Evolutionary conservation across 2,329 filamentous ascomycete species (phyloP).

Genomic region (Diaporthe batatas): DNA sequence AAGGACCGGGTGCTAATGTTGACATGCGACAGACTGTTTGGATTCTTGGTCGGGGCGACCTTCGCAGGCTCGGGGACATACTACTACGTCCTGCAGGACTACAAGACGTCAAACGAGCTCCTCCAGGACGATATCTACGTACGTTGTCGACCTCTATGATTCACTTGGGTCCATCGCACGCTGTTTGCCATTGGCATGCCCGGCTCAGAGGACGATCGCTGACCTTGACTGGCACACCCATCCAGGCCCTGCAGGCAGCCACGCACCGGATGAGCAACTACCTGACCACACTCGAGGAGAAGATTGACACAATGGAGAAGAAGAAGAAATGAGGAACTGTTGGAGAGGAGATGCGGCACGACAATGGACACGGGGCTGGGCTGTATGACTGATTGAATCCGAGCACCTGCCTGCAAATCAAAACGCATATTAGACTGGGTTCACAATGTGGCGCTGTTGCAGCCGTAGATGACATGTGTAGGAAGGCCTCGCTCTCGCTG

Average conservation of each 20-base stretch:
- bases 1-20: not conserved
- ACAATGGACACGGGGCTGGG: not conserved
- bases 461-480: not conserved
- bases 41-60: conserved; percentile 88
- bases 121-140: conserved; percentile 97
- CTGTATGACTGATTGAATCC: not conserved
- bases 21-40: conserved; percentile 77
- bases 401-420: not conserved
- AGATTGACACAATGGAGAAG: conserved; percentile 74
- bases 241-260: conserved; percentile 85
- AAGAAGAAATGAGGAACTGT: conserved; percentile 71
- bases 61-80: conserved; percentile 86
- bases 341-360: not conserved
- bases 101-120: conserved; percentile 92
- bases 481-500: too few species aligned
- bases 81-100: conserved; percentile 93
- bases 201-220: conserved; percentile 11
- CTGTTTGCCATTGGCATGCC: too few species aligned
- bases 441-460: not conserved
- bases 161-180: not conserved
- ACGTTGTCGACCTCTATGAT: conserved; percentile 65
- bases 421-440: not conserved
- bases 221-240: conserved; percentile 7
- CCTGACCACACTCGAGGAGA: conserved; percentile 84
- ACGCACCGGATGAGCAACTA: conserved; percentile 90